A percentile compares a stretch with the other conserved stretches of the same genome.
phyloP scores from a whole-genome alignment of 768 basidiomycete species.

The Tylopilus sp. region DNA sequence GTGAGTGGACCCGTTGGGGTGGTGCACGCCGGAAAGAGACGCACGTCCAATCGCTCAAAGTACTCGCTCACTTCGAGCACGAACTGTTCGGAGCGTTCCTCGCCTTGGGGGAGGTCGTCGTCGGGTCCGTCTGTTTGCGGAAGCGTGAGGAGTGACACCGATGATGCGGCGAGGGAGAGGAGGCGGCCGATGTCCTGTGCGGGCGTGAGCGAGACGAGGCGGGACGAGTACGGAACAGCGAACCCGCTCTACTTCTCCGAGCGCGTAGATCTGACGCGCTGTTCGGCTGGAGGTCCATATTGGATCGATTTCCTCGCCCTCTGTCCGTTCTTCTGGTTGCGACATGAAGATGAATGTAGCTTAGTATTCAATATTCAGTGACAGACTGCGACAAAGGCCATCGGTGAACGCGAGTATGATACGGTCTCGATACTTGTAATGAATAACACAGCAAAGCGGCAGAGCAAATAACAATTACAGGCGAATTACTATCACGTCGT shows the following conservation, averaged over 20 bases:
- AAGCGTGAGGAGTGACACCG: conserved; percentile 74
- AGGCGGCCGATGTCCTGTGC: conserved; percentile 72
- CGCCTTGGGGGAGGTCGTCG: conserved; percentile 71
- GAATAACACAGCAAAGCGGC: conserved; percentile 29
- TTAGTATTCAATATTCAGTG: no score
- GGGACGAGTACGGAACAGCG: conserved; percentile 1
- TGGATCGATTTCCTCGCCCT: conserved; percentile 54
- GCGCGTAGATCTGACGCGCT: conserved; percentile 75
- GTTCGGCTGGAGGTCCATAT: conserved; percentile 82
- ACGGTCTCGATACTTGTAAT: no score
- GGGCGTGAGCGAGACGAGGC: neutral
- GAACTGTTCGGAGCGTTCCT: conserved; percentile 82
- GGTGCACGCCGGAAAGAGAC: conserved; percentile 25
- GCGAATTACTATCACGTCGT: conserved; percentile 30
- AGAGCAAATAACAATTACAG: conserved; percentile 29
- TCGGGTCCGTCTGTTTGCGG: conserved; percentile 75
- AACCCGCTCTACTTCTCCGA: conserved; percentile 80
- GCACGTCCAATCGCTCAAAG: conserved; percentile 76
- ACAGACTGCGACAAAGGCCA: no score
- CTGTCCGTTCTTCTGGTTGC: conserved; percentile 15
- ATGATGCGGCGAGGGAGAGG: conserved; percentile 71
- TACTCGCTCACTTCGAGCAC: conserved; percentile 83
- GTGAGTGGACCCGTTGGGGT: no score
- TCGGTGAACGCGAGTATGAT: no score
- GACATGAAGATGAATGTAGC: conserved; percentile 14